A percentile compares a stretch with the other conserved stretches of the same genome.
Evolutionary conservation across 441 rosid genomes (phyloP).

Genomic region (Bruguiera hainesii): DNA sequence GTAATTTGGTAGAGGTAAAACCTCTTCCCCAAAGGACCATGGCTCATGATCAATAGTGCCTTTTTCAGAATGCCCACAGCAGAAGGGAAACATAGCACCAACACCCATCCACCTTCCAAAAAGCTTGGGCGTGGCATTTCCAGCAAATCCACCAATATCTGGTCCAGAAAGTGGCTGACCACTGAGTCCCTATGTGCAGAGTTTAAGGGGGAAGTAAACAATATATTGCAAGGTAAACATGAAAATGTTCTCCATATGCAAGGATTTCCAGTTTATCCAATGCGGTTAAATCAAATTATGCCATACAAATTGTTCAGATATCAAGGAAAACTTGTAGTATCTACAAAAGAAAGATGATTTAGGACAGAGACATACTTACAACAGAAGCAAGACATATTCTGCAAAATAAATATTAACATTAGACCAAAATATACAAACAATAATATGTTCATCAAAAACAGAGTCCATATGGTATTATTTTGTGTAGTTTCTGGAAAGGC

Average conservation of each 20-base stretch:
- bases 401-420: too few relatives aligned
- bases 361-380: too few relatives aligned
- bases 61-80: constrained; percentile 84
- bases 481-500: too few relatives aligned
- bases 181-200: constrained; percentile 72
- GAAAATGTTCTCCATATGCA: too few relatives aligned
- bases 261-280: too few relatives aligned
- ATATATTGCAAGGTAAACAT: too few relatives aligned
- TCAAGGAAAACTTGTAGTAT: not conserved
- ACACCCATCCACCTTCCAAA: constrained; percentile 98
- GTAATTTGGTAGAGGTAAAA: constrained; percentile 26
- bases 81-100: constrained; percentile 95
- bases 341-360: not conserved
- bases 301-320: not conserved
- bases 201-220: constrained; percentile 19
- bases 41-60: constrained; percentile 86
- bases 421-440: too few relatives aligned
- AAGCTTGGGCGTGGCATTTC: constrained; percentile 87
- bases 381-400: too few relatives aligned
- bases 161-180: constrained; percentile 98
- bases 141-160: constrained; percentile 95
- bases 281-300: constrained; percentile 1
- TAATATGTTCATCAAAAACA: too few relatives aligned
- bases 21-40: constrained; percentile 99
- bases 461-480: too few relatives aligned